Base-by-base conservation (phyloP, 495 filamentous ascomycete genomes). In the Cercophora scortea region DNA sequence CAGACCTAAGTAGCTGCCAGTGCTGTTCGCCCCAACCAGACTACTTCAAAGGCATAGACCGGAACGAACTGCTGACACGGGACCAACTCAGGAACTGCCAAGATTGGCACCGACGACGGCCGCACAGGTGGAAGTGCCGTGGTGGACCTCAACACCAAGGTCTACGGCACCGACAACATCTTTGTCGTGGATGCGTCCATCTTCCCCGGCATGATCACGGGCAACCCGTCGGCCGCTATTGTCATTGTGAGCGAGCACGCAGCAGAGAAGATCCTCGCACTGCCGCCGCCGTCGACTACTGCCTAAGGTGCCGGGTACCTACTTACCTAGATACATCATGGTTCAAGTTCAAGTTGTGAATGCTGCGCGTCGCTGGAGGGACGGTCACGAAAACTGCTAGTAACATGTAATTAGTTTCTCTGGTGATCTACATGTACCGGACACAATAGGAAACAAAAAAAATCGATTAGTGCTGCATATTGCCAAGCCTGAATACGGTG, bases 91-190 rank as follows among this genome's bases (percentile, higher is more conserved):
- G 56, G 71, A 5, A 74, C 70, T 8, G 63, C 63, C 47, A 87
- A 85, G 71, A 72, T 89, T 56, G 85, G 85, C 42, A 70, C 70
- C 9, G 81, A 88, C 57, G 80, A 83, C 54, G 85, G 85, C 32
- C 76, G 81, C 34, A 72, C 69, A 17, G 70, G 72, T 41, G 85
- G 84, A 42, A 82, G 79, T 15, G 56, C 73, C 5, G 84, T 88
- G 19, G 83, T 88, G 15, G 85, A 88, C 55, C 64, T 71, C 16
- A 77, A 86, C 71, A 75, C 80, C 52, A 81, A 84, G 69, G 83
- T 87, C 42, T 88, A 87, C 49, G 84, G 85, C 49, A 85, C 77
- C 8, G 78, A 84, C 55, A 87, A 86, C 66, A 67, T 87, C 53
- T 80, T 80, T 61, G 78, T 84, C 19, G 73, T 84, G 19, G 80